phyloP scores from a whole-genome alignment of 2,329 filamentous ascomycete genomes.

The Daldinia sp. region DNA sequence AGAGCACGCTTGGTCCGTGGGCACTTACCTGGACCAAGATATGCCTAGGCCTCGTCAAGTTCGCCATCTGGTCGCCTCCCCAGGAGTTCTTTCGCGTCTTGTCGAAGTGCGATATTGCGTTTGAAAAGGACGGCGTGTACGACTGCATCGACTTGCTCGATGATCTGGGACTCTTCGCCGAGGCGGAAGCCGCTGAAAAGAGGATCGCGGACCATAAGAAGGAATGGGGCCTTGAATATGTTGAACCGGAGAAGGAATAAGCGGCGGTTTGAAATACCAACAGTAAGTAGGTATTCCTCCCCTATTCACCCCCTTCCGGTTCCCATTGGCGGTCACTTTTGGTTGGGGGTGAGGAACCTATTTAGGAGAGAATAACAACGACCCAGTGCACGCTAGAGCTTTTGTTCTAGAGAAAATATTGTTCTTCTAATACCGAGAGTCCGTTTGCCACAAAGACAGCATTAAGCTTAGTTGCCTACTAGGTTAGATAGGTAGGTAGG shows the following conservation, averaged over 20 bases:
- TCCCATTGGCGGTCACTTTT: not conserved
- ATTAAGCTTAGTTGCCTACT: too few species aligned
- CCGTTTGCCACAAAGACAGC: too few species aligned
- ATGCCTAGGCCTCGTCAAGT: constrained; percentile 36
- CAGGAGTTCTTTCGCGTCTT: constrained; percentile 32
- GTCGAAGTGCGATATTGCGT: constrained; percentile 46
- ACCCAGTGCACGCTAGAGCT: not conserved
- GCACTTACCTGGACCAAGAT: constrained; percentile 37
- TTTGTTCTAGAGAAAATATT: not conserved
- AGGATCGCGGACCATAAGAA: constrained; percentile 13
- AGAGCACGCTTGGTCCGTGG: constrained; percentile 34
- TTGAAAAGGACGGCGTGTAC: constrained; percentile 54
- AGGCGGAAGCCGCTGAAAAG: constrained; percentile 35
- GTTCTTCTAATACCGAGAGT: not conserved
- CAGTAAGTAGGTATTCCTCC: not conserved
- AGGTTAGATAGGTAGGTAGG: too few species aligned
- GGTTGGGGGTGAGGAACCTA: not conserved
- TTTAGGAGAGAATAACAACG: not conserved
- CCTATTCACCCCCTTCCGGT: not conserved
- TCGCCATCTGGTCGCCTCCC: constrained; percentile 33
- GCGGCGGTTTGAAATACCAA: not conserved
- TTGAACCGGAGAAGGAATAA: not conserved
- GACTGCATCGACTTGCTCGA: constrained; percentile 42
- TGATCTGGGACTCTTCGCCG: constrained; percentile 37
- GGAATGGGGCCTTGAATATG: constrained; percentile 23